Evolutionary conservation across 495 filamentous ascomycete genomes (phyloP), one percentile per base, ranked within the genome.

Genomic region (Penicillium pulvis): DNA sequence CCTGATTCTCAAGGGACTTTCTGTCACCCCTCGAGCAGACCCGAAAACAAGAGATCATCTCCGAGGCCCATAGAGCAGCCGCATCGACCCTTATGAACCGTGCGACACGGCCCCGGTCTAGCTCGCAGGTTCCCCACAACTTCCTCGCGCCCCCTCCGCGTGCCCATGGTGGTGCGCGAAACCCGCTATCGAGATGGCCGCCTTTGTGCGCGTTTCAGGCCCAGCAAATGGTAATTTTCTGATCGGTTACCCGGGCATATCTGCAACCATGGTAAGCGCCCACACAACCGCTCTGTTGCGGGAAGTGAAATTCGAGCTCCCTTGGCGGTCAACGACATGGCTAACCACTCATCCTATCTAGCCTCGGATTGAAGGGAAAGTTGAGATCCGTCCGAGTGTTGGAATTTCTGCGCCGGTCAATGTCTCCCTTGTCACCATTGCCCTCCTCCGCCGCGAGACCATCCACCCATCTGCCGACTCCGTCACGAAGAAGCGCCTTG

Each of bases 391-490:
- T 55, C 95, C 94, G 35, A 81, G 82, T 62, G 77, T 84, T 39
- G 94, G 94, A 39, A 85, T 89, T 64, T 90, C 91, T 30, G 91
- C 91, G 10, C 91, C 94, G 19, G 92, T 98, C 73, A 83, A 85
- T 63, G 83, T 98, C 56, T 97, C 94, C 31, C 86, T 96, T 64
- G 94, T 98, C 59, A 92, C 92, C 63, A 94, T 98, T 74, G 91
- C 89, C 59, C 85, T 98, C 52, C 90, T 94, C 62, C 84, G 93
- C 68, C 88, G 90, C 69, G 94, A 98, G 79, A 94, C 92, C 41
- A 98, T 98, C 65, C 94, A 98, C 72, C 95, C 94, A 11, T 87
- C 91, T 28, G 94, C 94, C 63, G 95, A 97, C 69, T 95, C 91
- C 45, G 79, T 98, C 58, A 87, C 93, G 53, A 95, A 93, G 72